These are phyloP conservation scores for Talaromyces piceae DNA, from an alignment of 2,329 filamentous ascomycete genomes.

Conservation along the genomic window DNA sequence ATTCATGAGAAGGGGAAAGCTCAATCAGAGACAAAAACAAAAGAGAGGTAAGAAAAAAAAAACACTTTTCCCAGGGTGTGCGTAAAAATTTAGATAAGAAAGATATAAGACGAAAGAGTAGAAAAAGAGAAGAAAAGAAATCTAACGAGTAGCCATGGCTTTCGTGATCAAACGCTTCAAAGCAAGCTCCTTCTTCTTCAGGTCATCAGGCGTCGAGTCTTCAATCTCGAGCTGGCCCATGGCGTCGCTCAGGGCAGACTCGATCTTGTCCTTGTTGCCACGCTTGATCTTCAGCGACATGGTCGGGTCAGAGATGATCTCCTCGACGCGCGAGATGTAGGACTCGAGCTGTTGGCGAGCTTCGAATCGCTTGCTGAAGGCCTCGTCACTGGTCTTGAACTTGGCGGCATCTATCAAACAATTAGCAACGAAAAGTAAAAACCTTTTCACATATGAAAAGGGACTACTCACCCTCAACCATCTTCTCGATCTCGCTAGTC, in stretches of 20 bases:
- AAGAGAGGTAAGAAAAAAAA: background rate
- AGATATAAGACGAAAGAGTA: background rate
- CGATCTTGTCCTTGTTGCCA: constrained; percentile 99
- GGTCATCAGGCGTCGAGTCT: constrained; percentile 82
- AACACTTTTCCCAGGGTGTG: background rate
- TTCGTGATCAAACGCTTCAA: constrained; percentile 98
- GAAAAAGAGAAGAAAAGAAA: background rate
- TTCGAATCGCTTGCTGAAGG: constrained; percentile 99
- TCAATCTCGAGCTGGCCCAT: constrained; percentile 97
- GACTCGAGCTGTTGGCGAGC: constrained; percentile 98
- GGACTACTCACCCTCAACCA: constrained; percentile 66
- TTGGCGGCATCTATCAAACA: constrained; percentile 91
- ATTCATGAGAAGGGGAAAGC: background rate
- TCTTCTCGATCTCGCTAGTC: constrained; percentile 88
- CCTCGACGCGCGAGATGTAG: constrained; percentile 97
- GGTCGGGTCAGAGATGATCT: constrained; percentile 94
- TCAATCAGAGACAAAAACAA: background rate
- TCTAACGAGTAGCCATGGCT: constrained; percentile 88
- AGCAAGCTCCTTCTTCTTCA: constrained; percentile 99
- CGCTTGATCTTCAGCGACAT: constrained; percentile 98
- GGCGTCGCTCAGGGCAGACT: constrained; percentile 90
- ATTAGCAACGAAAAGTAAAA: no score
- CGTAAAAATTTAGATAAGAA: background rate
- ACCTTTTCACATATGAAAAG: no score
- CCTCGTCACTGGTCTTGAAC: constrained; percentile 97